phyloP scores from a whole-genome alignment of 2,329 filamentous ascomycete genomes.

The Chaetomium globosum region DNA sequence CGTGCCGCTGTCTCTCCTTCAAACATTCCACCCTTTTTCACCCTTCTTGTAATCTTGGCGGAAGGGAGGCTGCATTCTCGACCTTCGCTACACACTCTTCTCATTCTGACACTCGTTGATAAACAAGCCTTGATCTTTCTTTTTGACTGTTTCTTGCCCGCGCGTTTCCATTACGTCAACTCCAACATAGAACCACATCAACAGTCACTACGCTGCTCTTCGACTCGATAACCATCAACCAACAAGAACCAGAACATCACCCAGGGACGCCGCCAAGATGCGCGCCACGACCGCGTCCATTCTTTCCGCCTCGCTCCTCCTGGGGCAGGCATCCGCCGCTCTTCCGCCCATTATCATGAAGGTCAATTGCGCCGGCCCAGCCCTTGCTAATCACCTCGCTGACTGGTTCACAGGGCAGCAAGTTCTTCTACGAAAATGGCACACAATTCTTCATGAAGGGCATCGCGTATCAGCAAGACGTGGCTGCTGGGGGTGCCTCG shows the following conservation, averaged over 20 bases:
- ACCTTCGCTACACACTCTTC: conserved; percentile 20
- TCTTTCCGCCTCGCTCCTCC: conserved; percentile 40
- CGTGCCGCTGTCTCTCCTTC: not conserved
- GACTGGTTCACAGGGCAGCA: conserved; percentile 38
- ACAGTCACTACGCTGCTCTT: not conserved
- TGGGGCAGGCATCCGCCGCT: conserved; percentile 49
- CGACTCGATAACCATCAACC: conserved; percentile 1
- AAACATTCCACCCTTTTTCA: conserved; percentile 4
- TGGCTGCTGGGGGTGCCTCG: conserved; percentile 57
- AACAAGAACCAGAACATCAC: not conserved
- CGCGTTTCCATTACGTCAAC: conserved; percentile 3
- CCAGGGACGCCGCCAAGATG: conserved; percentile 31
- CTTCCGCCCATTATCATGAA: conserved; percentile 69
- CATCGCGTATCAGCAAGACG: conserved; percentile 91
- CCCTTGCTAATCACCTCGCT: conserved; percentile 1
- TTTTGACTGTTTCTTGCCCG: not conserved
- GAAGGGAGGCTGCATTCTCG: conserved; percentile 20
- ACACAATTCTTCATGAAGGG: conserved; percentile 79
- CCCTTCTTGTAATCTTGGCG: conserved; percentile 23
- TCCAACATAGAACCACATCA: not conserved
- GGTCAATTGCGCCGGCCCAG: conserved; percentile 41
- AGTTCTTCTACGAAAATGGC: conserved; percentile 80
- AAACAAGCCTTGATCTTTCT: conserved; percentile 11
- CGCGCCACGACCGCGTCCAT: conserved; percentile 43
- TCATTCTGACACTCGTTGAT: conserved; percentile 34